Evolutionary conservation across 139 green algal genomes (phyloP).

Genomic region (Picochlorum sp.): DNA sequence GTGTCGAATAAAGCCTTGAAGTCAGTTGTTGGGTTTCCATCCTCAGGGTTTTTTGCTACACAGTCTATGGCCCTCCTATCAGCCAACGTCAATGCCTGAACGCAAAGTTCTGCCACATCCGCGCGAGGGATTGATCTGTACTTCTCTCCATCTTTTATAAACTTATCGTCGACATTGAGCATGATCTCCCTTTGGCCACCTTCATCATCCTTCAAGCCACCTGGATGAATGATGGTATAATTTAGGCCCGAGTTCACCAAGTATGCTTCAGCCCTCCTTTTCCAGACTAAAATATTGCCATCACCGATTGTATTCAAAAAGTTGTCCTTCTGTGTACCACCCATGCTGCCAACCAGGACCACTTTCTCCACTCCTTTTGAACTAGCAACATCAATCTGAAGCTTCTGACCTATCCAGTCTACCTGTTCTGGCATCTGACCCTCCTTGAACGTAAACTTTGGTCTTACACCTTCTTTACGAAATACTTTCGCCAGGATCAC

Average conservation of each 20-base stretch:
- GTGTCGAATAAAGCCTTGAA: slow-evolving; percentile 24
- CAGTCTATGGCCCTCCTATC: slow-evolving; percentile 26
- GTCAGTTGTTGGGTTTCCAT: slow-evolving; percentile 31
- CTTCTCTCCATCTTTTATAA: slow-evolving; percentile 30
- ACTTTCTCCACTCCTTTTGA: slow-evolving; percentile 36
- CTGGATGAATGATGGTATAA: slow-evolving; percentile 67
- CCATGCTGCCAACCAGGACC: slow-evolving; percentile 63
- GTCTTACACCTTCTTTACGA: slow-evolving; percentile 17
- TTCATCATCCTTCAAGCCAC: slow-evolving; percentile 54
- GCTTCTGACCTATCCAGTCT: slow-evolving; percentile 74
- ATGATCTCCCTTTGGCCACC: slow-evolving; percentile 54
- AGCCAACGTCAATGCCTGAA: slow-evolving; percentile 19
- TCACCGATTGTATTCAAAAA: slow-evolving; percentile 46
- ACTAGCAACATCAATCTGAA: slow-evolving; percentile 72
- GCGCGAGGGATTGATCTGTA: slow-evolving; percentile 51
- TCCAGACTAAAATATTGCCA: slow-evolving; percentile 78
- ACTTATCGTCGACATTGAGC: slow-evolving; percentile 66
- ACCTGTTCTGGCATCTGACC: slow-evolving; percentile 52
- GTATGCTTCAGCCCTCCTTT: slow-evolving; percentile 78
- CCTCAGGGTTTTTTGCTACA: slow-evolving; percentile 18
- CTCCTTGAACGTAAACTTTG: slow-evolving; percentile 48
- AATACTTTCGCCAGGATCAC: slow-evolving; percentile 5
- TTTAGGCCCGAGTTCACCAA: slow-evolving; percentile 41
- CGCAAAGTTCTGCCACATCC: slow-evolving; percentile 64
- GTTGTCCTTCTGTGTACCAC: slow-evolving; percentile 48